Base-by-base conservation (phyloP, 176 grass and related monocot species). In the Saccharum spontaneum region DNA sequence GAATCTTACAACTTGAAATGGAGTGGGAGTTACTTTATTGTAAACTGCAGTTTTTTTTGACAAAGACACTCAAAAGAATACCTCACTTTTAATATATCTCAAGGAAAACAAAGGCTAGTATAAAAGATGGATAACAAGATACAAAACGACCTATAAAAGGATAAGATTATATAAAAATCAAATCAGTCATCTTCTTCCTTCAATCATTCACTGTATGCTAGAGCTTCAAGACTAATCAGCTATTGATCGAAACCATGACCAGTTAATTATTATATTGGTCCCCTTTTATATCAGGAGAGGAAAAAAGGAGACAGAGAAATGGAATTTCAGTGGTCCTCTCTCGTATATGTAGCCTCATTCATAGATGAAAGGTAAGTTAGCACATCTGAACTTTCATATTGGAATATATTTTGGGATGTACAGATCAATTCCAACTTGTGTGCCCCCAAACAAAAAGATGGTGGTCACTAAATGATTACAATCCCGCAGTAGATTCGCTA, bases 371-470 rank as follows among this genome's bases (percentile, higher is more conserved):
- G 44, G 31, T 67, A 84, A 76, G 23, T 14, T 14, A 62, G 1
- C 10, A 73, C 61, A 30, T 74, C 71, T 74, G 71, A 74, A 50
- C 71, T 10, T 64, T 26, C 61, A 64, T 63, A 28, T 64, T 74
- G 24, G 54, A 67, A 75, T 41, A 26, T 77, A 78, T 24, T 41
- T 43, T 77, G 63, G 55, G 55, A n/a, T 26, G 63, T 34, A 77
- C 46, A 67, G 77, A 78, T 70, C 48, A 39, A 76, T 57, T 77
- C 65, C 71, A 74, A 74, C 71, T 74, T 78, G 74, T 68, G 39
- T 65, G 24, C 49, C 37, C 37, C 49, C 37, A 69, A 77, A 77
- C 73, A 82, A 87, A 90, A 73, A 79, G 65, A 87, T 60, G 48
- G 38, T 59, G 48, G 36, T 43, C 63, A 70, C 68, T 66, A 81